Percentiles rank a stretch among this genome's conserved stretches.
Conservation (phyloP, 2,329 filamentous ascomycete genomes). For the Colletotrichum navitas region DNA sequence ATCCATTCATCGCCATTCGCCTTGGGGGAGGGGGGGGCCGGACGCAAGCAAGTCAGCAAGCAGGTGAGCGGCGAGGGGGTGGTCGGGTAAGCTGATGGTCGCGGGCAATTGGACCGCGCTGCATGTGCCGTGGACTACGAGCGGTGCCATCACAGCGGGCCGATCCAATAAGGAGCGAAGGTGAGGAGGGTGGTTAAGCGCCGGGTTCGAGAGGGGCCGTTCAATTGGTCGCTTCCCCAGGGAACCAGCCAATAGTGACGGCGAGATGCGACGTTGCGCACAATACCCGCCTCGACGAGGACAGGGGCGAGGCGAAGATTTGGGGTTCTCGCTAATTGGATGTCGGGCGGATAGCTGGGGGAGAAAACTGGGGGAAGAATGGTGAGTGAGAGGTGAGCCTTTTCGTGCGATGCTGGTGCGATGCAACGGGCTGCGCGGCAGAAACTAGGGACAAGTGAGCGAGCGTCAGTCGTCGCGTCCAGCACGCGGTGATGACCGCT, state of each 20-base stretch:
- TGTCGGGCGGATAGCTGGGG: conserved; percentile 19
- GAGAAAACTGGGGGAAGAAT: not conserved
- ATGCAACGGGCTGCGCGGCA: conserved; percentile 27
- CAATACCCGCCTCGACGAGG: conserved; percentile 39
- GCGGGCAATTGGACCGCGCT: conserved; percentile 34
- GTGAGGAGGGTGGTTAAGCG: conserved; percentile 39
- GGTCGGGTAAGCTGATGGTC: conserved; percentile 34
- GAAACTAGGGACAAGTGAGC: not conserved
- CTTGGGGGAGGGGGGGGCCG: conserved; percentile 16
- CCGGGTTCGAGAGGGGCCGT: conserved; percentile 37
- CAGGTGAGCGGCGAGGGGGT: conserved; percentile 15
- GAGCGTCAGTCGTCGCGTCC: not conserved
- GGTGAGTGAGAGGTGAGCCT: conserved; percentile 23
- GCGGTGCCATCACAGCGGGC: conserved; percentile 37
- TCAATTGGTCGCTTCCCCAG: conserved; percentile 32
- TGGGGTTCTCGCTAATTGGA: conserved; percentile 2
- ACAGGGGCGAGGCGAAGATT: conserved; percentile 9
- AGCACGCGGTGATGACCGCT: conserved; percentile 6
- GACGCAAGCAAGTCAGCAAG: conserved; percentile 11
- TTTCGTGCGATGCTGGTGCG: conserved; percentile 39
- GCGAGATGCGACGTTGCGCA: conserved; percentile 34
- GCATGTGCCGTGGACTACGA: conserved; percentile 38
- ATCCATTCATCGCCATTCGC: conserved; percentile 21
- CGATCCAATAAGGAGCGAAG: conserved; percentile 37
- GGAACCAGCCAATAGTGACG: conserved; percentile 27